phyloP scores from a whole-genome alignment of 257 asterid genomes.

The Solanum appendiculatum region DNA sequence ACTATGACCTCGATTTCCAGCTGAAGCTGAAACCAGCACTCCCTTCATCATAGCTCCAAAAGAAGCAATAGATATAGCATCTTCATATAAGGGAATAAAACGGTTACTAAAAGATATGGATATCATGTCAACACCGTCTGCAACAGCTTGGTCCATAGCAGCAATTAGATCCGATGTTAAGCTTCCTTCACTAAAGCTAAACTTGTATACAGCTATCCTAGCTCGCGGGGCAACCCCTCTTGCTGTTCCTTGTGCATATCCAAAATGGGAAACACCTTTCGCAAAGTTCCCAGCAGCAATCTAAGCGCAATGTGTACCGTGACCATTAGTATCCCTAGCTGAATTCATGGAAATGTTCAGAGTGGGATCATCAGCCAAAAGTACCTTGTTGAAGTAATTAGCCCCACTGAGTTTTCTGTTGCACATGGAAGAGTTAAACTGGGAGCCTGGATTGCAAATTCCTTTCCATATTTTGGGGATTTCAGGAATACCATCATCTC shows the following conservation, averaged over 20 bases:
- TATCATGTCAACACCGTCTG: conserved; percentile 5
- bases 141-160: conserved; percentile 9
- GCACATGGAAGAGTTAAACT: conserved; percentile 16
- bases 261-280: background rate
- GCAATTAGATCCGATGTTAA: conserved; percentile 2
- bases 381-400: conserved; percentile 9
- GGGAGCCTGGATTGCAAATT: conserved; percentile 1
- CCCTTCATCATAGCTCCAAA: conserved; percentile 8
- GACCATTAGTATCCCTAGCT: background rate
- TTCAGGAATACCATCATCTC: conserved; percentile 1
- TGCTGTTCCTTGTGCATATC: conserved; percentile 7
- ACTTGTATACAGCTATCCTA: conserved; percentile 6
- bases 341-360: conserved; percentile 11
- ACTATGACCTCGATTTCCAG: background rate
- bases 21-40: background rate
- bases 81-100: background rate
- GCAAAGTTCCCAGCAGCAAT: conserved; percentile 5
- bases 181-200: background rate
- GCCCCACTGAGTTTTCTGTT: conserved; percentile 16
- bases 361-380: conserved; percentile 7
- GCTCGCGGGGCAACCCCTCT: conserved; percentile 5
- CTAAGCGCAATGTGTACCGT: background rate
- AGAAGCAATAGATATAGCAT: background rate
- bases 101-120: background rate
- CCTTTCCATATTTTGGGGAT: conserved; percentile 17